Base-by-base conservation (phyloP, 2,329 filamentous ascomycete species). In the Nemania abortiva region DNA sequence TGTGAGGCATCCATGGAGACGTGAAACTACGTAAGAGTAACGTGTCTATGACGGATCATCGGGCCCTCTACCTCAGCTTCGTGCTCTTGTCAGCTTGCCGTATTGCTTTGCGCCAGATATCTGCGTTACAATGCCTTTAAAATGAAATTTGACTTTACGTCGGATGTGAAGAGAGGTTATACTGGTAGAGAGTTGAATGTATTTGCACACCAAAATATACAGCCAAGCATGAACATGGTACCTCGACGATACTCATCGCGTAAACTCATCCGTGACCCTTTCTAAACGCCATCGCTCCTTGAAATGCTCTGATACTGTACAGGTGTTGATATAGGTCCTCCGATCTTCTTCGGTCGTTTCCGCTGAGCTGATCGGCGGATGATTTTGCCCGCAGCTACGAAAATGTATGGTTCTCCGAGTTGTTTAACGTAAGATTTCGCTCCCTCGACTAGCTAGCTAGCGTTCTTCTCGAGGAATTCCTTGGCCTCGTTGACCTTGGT, bases 401-500 rank as follows among this genome's bases (percentile, higher is more conserved):
- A 50, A 24, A n/a, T n/a, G 49, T 18, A 20, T 34, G 2, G 22
- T 42, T 53, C 34, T 55, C 24, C 9, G 42, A 45, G 11, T 39
- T 6, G 34, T 6, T 37, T 22, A 34, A 22, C 7, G 24, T 54
- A 29, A 37, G 9, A 39, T 39, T 7, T 31, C 34, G 15, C 11
- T 20, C 10, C 22, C 7, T 11, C 7, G 27, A 31, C 59, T n/a
- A n/a, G n/a, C n/a, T 73, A 76, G 42, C 60, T 72, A 15, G 70
- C 68, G 62, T 84, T 85, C 82, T 97, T 98, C 80, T 99, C 96
- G 74, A 99, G 80, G 72, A 98, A 89, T 80, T 98, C 95, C 82
- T 99, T 99, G 47, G 96, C 96, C 82, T 99, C 96, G 83, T 99
- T 99, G 79, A 99, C 92, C 82, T 99, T 99, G 63, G 95, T 98